phyloP scores from a whole-genome alignment of 305 asterid species.

The Fraxinus sp. region DNA sequence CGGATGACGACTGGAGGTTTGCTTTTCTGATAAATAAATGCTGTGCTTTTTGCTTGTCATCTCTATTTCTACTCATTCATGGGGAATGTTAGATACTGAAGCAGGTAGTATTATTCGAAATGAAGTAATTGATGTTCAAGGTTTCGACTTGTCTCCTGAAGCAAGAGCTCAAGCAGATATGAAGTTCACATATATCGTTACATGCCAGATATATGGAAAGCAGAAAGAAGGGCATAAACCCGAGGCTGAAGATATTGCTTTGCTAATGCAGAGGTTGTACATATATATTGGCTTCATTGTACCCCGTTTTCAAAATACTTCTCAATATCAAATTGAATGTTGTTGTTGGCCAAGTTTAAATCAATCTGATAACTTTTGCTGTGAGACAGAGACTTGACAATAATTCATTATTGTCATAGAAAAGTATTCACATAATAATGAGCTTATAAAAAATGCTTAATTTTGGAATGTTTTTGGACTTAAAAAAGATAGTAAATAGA shows the following conservation, averaged over 20 bases:
- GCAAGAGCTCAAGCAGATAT: constrained; percentile 97
- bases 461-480: constrained; percentile 8
- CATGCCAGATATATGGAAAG: constrained; percentile 97
- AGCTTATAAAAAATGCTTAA: background rate
- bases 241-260: constrained; percentile 95
- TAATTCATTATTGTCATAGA: constrained; percentile 13
- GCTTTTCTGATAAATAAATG: constrained; percentile 25
- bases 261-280: constrained; percentile 85
- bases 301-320: background rate
- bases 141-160: constrained; percentile 91
- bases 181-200: constrained; percentile 92
- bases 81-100: constrained; percentile 56
- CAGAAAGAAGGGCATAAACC: constrained; percentile 97
- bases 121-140: constrained; percentile 61
- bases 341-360: background rate
- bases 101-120: constrained; percentile 50
- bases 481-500: constrained; percentile 6
- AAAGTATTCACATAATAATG: background rate
- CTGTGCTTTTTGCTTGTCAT: constrained; percentile 12
- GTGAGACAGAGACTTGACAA: background rate
- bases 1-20: constrained; percentile 66
- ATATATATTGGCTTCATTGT: background rate
- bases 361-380: constrained; percentile 7
- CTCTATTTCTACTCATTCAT: constrained; percentile 25
- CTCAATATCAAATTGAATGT: constrained; percentile 24